Evolutionary conservation across 208 protist genomes (phyloP), one percentile per base, ranked within the genome.

Genomic region (Crithidia thermophila): DNA sequence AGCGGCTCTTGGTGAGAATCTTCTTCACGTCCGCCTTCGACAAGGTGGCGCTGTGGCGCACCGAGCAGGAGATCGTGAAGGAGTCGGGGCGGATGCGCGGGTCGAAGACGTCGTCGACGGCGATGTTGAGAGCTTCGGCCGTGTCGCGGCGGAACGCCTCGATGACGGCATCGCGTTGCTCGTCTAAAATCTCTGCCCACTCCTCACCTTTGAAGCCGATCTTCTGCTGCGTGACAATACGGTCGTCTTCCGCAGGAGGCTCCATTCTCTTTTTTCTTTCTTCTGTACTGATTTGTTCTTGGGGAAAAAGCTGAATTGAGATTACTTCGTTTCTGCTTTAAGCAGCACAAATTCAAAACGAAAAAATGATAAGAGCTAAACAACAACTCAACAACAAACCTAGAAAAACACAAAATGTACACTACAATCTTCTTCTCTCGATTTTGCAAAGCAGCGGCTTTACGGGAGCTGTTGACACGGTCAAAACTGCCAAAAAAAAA

Each of bases 131-230:
- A 2, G 75, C 59, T 5, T 72, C 68, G 33, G 75, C 65, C 30
- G 63, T 66, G 47, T 75, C 56, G n/a, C 51, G 50, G 16, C 39
- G 63, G 51, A 89, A 75, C 0, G 74, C 71, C 7, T 51, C 55
- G 13, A 58, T 40, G 14, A 90, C 50, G 20, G 80, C 68, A 3
- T 75, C 66, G 13, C 37, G 46, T 46, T 80, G 56, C 55, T 37
- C 23, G 18, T 59, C 40, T 13, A 77, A 18, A 46, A 81, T 65
- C 1, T 64, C 47, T 14, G 52, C 18, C 81, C 79, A 88, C 39
- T 79, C 76, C 33, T 85, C 76, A 4, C 73, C 79, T 27, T 76
- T 73, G 53, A 88, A 88, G n/a, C 70, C 62, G 11, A 91, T 61
- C 49, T 78, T 80, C 39, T 84, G 85, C 45, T 58, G 18, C 10